Conservation (phyloP, 495 filamentous ascomycete genomes). For the Aspergillus baeticus region DNA sequence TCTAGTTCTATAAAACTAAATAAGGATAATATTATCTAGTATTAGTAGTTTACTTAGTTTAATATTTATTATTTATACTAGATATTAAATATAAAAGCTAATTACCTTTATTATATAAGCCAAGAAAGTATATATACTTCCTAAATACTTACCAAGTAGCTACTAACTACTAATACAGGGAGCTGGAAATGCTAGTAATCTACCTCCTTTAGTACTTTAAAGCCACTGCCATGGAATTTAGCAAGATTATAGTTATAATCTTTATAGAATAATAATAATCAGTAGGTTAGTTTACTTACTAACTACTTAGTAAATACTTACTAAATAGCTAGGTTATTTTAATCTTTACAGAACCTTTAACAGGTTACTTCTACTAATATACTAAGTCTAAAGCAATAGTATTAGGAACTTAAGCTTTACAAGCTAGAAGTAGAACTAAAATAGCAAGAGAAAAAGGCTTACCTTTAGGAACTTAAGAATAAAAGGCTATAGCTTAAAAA, state of each 20-base stretch:
- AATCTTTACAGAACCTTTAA: not conserved
- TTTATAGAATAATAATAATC: not conserved
- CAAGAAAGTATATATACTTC: constrained; percentile 8
- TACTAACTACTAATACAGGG: not conserved
- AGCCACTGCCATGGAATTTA: not conserved
- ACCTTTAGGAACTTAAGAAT: not conserved
- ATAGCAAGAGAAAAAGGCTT: not conserved
- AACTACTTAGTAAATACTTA: not conserved
- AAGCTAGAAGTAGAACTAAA: not conserved
- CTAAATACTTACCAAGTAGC: not conserved
- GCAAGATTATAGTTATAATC: not conserved
- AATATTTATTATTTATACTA: constrained; percentile 8
- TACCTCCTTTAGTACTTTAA: not conserved
- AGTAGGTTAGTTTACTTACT: not conserved
- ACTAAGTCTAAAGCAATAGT: not conserved
- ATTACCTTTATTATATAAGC: constrained; percentile 5
- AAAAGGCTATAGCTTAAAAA: constrained; percentile 2
- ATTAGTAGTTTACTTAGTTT: not conserved
- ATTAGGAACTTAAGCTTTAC: constrained; percentile 6
- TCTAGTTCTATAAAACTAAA: constrained; percentile 11
- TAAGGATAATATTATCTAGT: constrained; percentile 6
- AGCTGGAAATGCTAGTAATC: not conserved
- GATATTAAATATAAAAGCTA: constrained; percentile 7
- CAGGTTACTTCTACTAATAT: constrained; percentile 1
- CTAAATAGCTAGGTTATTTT: not conserved